These are phyloP conservation scores for Saccharomycopsis babjevae DNA, from an alignment of 805 yeast genomes.

Conservation along the genomic window DNA sequence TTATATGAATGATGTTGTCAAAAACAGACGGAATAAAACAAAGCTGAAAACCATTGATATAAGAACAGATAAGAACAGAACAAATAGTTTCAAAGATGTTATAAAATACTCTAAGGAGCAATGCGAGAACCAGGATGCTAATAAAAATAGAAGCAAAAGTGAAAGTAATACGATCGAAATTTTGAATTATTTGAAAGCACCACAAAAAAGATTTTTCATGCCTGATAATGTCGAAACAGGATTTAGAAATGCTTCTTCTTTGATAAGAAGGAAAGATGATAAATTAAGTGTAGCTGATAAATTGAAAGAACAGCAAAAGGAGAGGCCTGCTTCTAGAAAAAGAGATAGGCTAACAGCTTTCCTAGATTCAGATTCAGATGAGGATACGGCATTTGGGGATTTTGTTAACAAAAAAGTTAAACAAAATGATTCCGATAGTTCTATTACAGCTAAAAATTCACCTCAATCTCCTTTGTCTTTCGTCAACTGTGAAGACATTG, in stretches of 20 bases:
- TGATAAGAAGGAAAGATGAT: conserved; percentile 29
- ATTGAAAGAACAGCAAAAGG: background rate
- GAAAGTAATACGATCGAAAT: background rate
- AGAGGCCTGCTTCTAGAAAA: background rate
- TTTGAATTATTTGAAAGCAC: background rate
- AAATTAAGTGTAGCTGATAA: background rate
- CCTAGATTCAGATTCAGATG: background rate
- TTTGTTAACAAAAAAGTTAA: background rate
- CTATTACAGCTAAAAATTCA: background rate
- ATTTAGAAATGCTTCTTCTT: conserved; percentile 40
- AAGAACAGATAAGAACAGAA: conserved; percentile 1
- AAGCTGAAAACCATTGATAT: background rate
- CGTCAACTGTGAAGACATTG: background rate
- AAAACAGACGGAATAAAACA: conserved; percentile 22
- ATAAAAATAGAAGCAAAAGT: conserved; percentile 5
- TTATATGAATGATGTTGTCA: conserved; percentile 34
- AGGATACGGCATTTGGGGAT: background rate
- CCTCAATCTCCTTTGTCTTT: background rate
- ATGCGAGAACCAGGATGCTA: conserved; percentile 7
- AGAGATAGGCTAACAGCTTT: background rate
- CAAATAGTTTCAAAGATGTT: background rate
- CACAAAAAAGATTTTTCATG: conserved; percentile 48
- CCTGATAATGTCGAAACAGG: conserved; percentile 65
- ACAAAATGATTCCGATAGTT: background rate
- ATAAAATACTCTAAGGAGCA: too few relatives aligned